Evolutionary conservation across 2,329 filamentous ascomycete genomes (phyloP), one percentile per base, ranked within the genome.

Genomic region (Zelopaecilomyces penicillatus): DNA sequence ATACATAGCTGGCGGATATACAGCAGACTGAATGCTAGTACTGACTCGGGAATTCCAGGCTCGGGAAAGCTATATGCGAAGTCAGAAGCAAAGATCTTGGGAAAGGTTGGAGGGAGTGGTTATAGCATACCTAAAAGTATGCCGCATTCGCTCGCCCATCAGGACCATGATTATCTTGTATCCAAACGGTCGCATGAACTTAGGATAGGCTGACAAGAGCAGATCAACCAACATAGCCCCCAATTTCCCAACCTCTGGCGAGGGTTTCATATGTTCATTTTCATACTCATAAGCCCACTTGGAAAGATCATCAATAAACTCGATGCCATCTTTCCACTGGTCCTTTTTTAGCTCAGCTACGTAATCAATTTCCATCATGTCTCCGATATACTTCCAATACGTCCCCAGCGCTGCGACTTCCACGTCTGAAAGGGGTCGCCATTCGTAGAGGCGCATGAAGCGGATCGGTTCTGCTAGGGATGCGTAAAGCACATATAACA

Each of bases 371-470:
- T 70, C 73, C 77, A 89, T 83, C 42, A 77, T 76, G 53, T 87
- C 80, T 10, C 84, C 85, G 11, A 87, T 64, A 42, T 71, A 71
- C 61, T 85, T 85, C 84, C 83, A 89, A 55, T 85, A 79, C 0
- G 77, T 80, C 11, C 76, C 80, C 30, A 83, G 62, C 0, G 83
- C 84, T 49, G 82, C 85, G 7, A 69, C 60, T 61, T 90, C 86
- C 62, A 89, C 69, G 1, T 82, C 76, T 11, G 74, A 82, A 26
- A 87, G 60, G 4, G 65, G 34, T 2, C 86, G 75, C 85, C 85
- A 91, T 58, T 91, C 87, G 54, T 80, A 85, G 5, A 65, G 65
- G 5, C 70, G 59, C 30, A 85, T 73, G 69, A 83, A 88, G 10
- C 73, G 68, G 30, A 76, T 61, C 0, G 85, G 83, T 57, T 88